Percentiles rank a stretch among this genome's conserved stretches.
Conservation (phyloP, 768 basidiomycete species). For the Suillus sp. region DNA sequence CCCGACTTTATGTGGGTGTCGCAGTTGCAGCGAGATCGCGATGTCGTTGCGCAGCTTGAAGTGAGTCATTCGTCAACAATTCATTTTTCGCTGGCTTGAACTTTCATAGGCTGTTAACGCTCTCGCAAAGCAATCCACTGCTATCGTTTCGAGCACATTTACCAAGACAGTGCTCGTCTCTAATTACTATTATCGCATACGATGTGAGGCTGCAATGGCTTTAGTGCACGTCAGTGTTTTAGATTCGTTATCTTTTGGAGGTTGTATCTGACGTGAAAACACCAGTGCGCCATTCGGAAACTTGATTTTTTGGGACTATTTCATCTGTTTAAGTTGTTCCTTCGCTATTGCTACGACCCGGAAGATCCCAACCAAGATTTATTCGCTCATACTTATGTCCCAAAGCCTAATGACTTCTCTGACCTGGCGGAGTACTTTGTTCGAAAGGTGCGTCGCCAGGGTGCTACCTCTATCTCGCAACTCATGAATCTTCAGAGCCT, state of each 20-base stretch:
- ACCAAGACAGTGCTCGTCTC: conserved; percentile 93
- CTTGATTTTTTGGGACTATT: conserved; percentile 91
- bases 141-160: conserved; percentile 86
- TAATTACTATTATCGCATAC: conserved; percentile 95
- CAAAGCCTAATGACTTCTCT: conserved; percentile 92
- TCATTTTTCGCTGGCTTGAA: conserved; percentile 14
- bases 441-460: conserved; percentile 64
- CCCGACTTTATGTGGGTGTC: conserved; percentile 99
- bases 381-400: conserved; percentile 88
- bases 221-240: conserved; percentile 67
- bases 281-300: conserved; percentile 79
- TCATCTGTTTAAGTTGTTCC: conserved; percentile 93
- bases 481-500: conserved; percentile 53
- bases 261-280: conserved; percentile 18
- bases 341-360: conserved; percentile 88
- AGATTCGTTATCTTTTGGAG: conserved; percentile 17
- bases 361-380: conserved; percentile 81
- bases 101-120: conserved; percentile 85
- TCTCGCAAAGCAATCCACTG: conserved; percentile 75
- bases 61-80: conserved; percentile 45
- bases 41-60: conserved; percentile 97
- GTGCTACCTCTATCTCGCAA: not conserved
- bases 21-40: conserved; percentile 91
- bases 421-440: conserved; percentile 94
- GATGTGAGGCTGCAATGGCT: conserved; percentile 90